phyloP scores from a whole-genome alignment of 352 stramenopile genomes.

The Elongisporangium anandrum region DNA sequence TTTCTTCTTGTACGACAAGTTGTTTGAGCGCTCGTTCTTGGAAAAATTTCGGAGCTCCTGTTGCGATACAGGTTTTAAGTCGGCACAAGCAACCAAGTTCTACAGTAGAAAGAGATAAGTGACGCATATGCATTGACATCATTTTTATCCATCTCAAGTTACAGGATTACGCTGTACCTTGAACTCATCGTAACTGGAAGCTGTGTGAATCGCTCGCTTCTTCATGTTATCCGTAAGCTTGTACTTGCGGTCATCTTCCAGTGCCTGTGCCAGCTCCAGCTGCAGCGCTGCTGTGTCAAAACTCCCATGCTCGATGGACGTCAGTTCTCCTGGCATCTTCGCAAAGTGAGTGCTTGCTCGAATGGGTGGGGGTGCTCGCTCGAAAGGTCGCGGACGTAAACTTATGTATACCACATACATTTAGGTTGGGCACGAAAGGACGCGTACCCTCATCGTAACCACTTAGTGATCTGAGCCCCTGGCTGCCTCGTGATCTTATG shows the following conservation, averaged over 20 bases:
- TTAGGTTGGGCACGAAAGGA: slow-evolving; percentile 6
- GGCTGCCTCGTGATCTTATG: neutral
- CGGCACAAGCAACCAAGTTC: slow-evolving; percentile 81
- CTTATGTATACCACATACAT: neutral
- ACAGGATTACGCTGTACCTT: slow-evolving; percentile 28
- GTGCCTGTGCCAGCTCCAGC: slow-evolving; percentile 57
- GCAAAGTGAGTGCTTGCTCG: slow-evolving; percentile 15
- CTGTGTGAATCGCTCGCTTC: slow-evolving; percentile 85
- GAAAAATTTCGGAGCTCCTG: slow-evolving; percentile 63
- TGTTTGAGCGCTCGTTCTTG: slow-evolving; percentile 41
- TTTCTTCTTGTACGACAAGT: slow-evolving; percentile 59
- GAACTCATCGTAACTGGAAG: slow-evolving; percentile 83
- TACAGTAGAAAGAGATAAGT: too few relatives aligned
- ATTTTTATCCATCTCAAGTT: too few relatives aligned
- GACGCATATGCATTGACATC: neutral
- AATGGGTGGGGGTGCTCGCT: too few relatives aligned
- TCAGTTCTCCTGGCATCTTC: slow-evolving; percentile 27
- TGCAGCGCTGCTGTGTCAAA: slow-evolving; percentile 78
- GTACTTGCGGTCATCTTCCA: slow-evolving; percentile 82
- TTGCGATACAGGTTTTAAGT: slow-evolving; percentile 78
- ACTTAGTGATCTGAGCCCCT: too few relatives aligned
- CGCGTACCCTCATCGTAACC: neutral
- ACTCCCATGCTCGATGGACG: slow-evolving; percentile 70
- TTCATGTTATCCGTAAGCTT: slow-evolving; percentile 85
- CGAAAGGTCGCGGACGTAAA: neutral